Conservation (phyloP, 176 grass and related monocot genomes). For the Bolboschoenus planiculmis region DNA sequence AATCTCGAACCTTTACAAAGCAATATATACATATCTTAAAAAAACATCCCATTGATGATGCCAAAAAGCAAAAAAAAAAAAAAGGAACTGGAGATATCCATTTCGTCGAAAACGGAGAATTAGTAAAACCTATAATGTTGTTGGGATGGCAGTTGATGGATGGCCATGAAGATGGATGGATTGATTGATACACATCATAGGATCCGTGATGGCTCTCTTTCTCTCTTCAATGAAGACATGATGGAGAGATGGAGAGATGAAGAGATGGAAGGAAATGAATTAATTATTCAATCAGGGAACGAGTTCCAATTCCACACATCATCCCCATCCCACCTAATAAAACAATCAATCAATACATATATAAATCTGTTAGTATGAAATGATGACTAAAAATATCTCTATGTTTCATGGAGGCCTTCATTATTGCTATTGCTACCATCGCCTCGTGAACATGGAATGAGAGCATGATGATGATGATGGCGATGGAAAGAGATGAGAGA, state of each 20-base stretch:
- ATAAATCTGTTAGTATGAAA: not conserved
- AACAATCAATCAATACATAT: not conserved
- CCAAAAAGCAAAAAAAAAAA: too few species aligned
- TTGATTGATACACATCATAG: constrained; percentile 92
- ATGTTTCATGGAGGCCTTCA: not conserved
- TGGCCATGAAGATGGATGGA: constrained; percentile 35
- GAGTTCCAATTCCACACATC: not conserved
- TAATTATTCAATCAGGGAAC: too few species aligned
- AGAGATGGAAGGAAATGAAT: not conserved
- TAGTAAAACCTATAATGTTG: not conserved
- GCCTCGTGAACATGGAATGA: not conserved
- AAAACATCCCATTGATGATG: too few species aligned
- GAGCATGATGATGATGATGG: not conserved
- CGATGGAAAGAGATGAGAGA: not conserved
- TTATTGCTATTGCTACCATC: not conserved
- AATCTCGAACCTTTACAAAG: too few species aligned
- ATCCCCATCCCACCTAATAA: not conserved
- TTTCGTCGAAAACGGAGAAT: not conserved
- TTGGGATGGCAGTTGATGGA: not conserved
- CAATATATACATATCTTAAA: too few species aligned
- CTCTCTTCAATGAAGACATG: constrained; percentile 34
- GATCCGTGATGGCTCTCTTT: constrained; percentile 44
- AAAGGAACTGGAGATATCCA: not conserved
- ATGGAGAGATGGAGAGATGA: not conserved
- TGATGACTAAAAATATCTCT: not conserved